phyloP scores from a whole-genome alignment of 345 rosid species.

The Camelina laxa region DNA sequence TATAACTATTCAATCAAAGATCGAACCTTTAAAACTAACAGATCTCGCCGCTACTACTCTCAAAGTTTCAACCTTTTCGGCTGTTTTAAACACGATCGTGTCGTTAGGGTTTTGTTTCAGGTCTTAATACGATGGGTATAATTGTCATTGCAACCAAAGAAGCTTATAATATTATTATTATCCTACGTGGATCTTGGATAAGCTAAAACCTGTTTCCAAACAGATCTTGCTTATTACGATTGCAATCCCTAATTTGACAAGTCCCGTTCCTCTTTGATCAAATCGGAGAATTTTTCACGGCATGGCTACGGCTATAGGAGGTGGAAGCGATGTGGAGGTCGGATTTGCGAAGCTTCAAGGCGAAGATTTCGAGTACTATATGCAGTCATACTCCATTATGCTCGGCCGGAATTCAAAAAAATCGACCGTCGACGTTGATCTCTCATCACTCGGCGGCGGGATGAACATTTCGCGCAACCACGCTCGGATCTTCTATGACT shows the following conservation, averaged over 20 bases:
- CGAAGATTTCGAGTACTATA: conserved; percentile 95
- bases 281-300: conserved; percentile 10
- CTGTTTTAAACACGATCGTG: background rate
- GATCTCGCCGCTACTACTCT: conserved; percentile 25
- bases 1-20: background rate
- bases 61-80: conserved; percentile 16
- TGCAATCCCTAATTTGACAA: conserved; percentile 26
- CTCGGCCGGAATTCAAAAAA: conserved; percentile 97
- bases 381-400: conserved; percentile 96
- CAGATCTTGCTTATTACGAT: conserved; percentile 6
- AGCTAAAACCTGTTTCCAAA: conserved; percentile 30
- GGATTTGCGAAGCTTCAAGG: conserved; percentile 98
- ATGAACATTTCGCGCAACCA: conserved; percentile 98
- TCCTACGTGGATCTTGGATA: conserved; percentile 14
- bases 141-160: background rate
- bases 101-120: conserved; percentile 25
- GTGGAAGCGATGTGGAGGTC: conserved; percentile 89
- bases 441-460: conserved; percentile 92
- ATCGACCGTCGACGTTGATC: conserved; percentile 93
- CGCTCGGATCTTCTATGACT: conserved; percentile 93
- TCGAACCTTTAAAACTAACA: conserved; percentile 2
- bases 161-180: background rate
- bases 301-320: conserved; percentile 61
- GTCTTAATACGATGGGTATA: conserved; percentile 23
- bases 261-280: conserved; percentile 4